Base-by-base conservation (phyloP, 805 yeast species). In the Monosporozyma aquatica region DNA sequence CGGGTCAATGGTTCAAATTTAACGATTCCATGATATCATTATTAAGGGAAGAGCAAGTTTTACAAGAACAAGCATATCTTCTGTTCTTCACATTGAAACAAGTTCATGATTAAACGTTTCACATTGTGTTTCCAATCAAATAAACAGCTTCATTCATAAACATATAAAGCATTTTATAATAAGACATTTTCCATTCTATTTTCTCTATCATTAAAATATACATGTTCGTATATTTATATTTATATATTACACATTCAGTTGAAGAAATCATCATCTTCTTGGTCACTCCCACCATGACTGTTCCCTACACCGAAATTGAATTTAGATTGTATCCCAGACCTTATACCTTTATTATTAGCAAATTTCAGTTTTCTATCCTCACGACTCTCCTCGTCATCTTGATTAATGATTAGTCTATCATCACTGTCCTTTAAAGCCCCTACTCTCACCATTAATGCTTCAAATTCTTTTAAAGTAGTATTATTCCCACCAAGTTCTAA, bases 1-100 rank as follows among this genome's bases (percentile, higher is more conserved):
- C 75, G 33, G 83, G 87, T 2, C 71, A 74, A 53, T 92, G 99
- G 99, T 82, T 82, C 58, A 80, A 77, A 58, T 89, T 87, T 59
- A 96, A 92, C 57, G 99, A 92, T 65, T 78, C 92, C 14, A 77
- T 80, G 53, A 82, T 92, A 11, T 75, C 87, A 2, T 60, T 76
- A 43, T 72, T 87, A 9, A 61, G 78, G 7, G 76, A 72, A 41
- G 75, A 76, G 38, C 80, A 80, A 43, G 95, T 89, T 11, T 65
- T 76, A 43, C 67, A 70, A 34, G 69, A 86, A 24, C 82, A 76
- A 47, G 97, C 97, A 35, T 92, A 92, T 59, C 66, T 90, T 49
- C 63, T 89, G 48, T 86, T 78, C 50, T 84, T 82, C 64, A 71
- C 81, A 40, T 70, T 65, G 22, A 50, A 51, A 30, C 59, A 58